These are phyloP conservation scores for Phytophthora citrophthora DNA, from an alignment of 352 stramenopile genomes.

Conservation along the genomic window DNA sequence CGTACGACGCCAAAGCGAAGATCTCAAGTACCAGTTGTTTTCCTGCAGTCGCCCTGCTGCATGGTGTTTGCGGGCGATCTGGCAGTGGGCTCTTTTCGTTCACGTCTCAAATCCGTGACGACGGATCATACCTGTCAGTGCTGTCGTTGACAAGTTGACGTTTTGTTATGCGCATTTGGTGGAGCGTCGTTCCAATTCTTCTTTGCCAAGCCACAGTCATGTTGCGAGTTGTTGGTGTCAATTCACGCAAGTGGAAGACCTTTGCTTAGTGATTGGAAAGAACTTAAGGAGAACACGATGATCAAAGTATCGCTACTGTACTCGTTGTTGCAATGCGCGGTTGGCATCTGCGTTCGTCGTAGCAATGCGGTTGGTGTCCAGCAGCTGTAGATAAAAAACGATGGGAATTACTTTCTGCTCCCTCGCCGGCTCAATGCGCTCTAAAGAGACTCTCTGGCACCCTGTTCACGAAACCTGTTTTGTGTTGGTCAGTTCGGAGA, in stretches of 20 bases:
- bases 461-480: no score
- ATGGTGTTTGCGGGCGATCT: constrained; percentile 13
- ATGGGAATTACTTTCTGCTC: background rate
- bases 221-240: background rate
- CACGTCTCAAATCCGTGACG: constrained; percentile 20
- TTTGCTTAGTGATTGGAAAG: background rate
- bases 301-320: no score
- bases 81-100: constrained; percentile 10
- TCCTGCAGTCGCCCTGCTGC: constrained; percentile 16
- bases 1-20: background rate
- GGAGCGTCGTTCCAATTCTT: background rate
- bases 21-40: constrained; percentile 19
- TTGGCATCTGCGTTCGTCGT: no score
- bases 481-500: background rate
- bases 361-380: background rate
- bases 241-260: background rate
- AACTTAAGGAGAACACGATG: background rate
- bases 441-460: background rate
- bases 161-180: background rate
- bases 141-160: constrained; percentile 6
- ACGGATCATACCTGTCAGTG: constrained; percentile 20
- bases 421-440: background rate
- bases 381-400: background rate
- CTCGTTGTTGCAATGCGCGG: no score
- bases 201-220: background rate